Base-by-base conservation (phyloP, 768 basidiomycete genomes). In the Cubamyces lactineus region DNA sequence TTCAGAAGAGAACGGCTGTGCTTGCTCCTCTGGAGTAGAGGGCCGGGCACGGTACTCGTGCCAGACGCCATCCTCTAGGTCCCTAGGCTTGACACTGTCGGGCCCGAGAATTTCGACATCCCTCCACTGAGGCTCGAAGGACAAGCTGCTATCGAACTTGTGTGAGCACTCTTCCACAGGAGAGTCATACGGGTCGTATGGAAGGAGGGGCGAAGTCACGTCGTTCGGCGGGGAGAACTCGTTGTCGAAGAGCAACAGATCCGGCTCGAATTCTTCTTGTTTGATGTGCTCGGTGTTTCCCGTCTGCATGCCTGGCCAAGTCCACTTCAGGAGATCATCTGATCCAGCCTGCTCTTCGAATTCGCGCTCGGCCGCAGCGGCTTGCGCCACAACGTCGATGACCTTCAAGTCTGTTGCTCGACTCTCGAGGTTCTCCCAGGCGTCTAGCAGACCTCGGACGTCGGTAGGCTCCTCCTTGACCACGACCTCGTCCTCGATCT, bases 391-490 rank as follows among this genome's bases (percentile, higher is more conserved):
- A 7, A 82, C 73, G 54, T 79, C 74, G n/a, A 80, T 76, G 21
- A 82, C 77, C 57, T 78, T 78, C 24, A 61, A 13, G 28, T 64
- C 61, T 3, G 67, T 58, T 12, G 78, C 69, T 24, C 78, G 80
- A 2, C 76, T 53, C 67, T 87, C 86, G 61, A 85, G 78, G 65
- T 83, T 81, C 53, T 90, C 89, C 88, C 88, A 91, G 17, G 83
- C 84, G 58, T 88, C 86, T 46, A 89, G 72, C 74, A 88, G 81
- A 13, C 83, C 83, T 65, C 85, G 82, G 4, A 88, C 81, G 65
- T 90, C 87, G 19, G 75, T 76, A 1, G 82, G 80, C 64, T 89
- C 87, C 63, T 83, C 80, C 71, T 89, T 87, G 63, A 89, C 72
- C 9, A 67, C 50, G n/a, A 73, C 67, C 24, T 69, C 70, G 17